A percentile compares a stretch with the other conserved stretches of the same genome.
These are phyloP conservation scores for Kluyveromyces aestuarii DNA, from an alignment of 805 yeast species.

Conservation along the genomic window DNA sequence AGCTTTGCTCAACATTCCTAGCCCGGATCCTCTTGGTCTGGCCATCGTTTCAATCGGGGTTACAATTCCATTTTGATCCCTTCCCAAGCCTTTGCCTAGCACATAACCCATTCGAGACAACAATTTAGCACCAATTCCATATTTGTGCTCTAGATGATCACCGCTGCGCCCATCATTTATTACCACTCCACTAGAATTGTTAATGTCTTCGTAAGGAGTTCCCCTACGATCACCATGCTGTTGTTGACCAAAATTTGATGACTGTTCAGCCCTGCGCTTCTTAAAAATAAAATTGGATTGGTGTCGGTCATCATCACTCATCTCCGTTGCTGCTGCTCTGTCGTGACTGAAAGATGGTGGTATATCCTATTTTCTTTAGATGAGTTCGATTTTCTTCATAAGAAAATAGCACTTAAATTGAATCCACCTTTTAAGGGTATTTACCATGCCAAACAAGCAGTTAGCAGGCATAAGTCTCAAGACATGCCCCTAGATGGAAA, in stretches of 20 bases:
- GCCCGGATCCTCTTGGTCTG: conserved; percentile 62
- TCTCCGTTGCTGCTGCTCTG: not conserved
- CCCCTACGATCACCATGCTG: conserved; percentile 15
- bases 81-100: conserved; percentile 81
- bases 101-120: conserved; percentile 81
- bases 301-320: not conserved
- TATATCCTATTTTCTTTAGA: not conserved
- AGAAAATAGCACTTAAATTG: not conserved
- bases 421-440: not conserved
- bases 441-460: not conserved
- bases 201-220: not conserved
- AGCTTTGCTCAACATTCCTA: conserved; percentile 51
- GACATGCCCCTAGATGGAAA: not conserved
- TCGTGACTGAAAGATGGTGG: not conserved
- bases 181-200: not conserved
- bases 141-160: conserved; percentile 24
- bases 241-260: conserved; percentile 15
- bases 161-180: not conserved
- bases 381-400: not conserved
- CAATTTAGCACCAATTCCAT: conserved; percentile 81
- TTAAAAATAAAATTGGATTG: not conserved
- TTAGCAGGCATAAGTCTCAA: not conserved
- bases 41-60: conserved; percentile 69
- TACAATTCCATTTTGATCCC: conserved; percentile 57
- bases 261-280: conserved; percentile 6